Conservation (phyloP, 139 green algal genomes). For the Micractinium sp. region DNA sequence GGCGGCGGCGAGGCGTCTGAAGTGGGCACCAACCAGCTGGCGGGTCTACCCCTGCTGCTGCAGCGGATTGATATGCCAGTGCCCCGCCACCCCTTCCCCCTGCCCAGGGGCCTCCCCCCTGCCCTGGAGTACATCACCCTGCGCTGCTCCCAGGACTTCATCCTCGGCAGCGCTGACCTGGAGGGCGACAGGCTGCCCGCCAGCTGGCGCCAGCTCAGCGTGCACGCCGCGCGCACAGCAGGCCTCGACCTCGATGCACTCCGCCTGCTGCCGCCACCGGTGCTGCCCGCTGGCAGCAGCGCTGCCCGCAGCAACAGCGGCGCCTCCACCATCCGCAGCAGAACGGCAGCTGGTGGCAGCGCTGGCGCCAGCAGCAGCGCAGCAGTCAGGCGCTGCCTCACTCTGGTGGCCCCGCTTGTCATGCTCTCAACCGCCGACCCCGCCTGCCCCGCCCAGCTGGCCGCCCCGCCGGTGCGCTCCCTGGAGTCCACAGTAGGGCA, state of each 20-base stretch:
- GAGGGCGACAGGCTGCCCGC: no score
- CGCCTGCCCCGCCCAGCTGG: background rate
- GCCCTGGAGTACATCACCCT: background rate
- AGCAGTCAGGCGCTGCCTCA: background rate
- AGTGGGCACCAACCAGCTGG: no score
- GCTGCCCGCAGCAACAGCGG: background rate
- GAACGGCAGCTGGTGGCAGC: background rate
- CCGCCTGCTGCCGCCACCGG: background rate
- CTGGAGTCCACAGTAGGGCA: background rate
- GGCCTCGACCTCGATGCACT: slow-evolving; percentile 4
- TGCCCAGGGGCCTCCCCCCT: background rate
- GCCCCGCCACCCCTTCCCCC: slow-evolving; percentile 6
- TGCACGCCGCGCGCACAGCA: background rate
- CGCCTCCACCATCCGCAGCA: no score
- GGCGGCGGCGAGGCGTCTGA: no score
- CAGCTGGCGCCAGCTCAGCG: background rate
- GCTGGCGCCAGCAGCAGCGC: background rate
- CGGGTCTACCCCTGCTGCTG: background rate
- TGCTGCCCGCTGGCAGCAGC: background rate
- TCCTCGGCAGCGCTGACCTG: background rate
- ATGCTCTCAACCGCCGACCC: slow-evolving; percentile 5
- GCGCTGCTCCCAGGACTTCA: background rate
- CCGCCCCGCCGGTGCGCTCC: slow-evolving; percentile 7
- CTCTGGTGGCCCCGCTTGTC: background rate
- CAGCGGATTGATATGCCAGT: background rate